Percentiles rank a stretch among this genome's conserved stretches.
Evolutionary conservation across 1,284 basidiomycete species (phyloP).

Genomic region (Mycosarcoma maydis): DNA sequence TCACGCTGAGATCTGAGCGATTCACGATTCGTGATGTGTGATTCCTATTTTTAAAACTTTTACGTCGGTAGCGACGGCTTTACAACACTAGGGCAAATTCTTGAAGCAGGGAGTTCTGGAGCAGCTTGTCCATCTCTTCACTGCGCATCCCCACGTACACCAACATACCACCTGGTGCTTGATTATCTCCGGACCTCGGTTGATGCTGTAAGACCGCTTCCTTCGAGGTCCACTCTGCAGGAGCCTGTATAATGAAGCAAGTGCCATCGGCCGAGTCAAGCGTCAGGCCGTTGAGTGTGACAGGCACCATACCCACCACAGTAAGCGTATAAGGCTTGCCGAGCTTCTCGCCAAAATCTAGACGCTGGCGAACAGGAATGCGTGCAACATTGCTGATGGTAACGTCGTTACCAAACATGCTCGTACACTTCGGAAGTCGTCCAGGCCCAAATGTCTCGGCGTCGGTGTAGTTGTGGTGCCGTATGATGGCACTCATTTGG

Average conservation of each 20-base stretch:
- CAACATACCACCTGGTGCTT: neutral
- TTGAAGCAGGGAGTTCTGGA: neutral
- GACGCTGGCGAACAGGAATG: neutral
- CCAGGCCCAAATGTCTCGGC: neutral
- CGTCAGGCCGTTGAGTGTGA: neutral
- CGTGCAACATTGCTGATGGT: slow-evolving; percentile 3
- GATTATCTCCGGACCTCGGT: neutral
- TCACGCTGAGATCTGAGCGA: too few relatives aligned
- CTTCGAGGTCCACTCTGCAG: neutral
- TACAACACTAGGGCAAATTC: slow-evolving; percentile 2
- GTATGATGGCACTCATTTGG: slow-evolving; percentile 2
- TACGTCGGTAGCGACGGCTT: neutral
- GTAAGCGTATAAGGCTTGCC: neutral
- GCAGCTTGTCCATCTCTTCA: neutral
- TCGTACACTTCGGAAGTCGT: neutral
- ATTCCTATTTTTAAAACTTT: neutral
- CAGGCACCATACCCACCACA: neutral
- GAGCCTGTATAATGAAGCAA: neutral
- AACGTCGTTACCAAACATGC: slow-evolving; percentile 12
- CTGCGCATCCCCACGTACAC: neutral
- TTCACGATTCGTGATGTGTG: neutral
- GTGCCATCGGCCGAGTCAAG: slow-evolving; percentile 5
- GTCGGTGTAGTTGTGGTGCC: neutral
- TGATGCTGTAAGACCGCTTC: neutral
- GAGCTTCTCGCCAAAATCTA: neutral